Conservation (phyloP, 129 eudicot species). For the Gnaphalium uliginosum region DNA sequence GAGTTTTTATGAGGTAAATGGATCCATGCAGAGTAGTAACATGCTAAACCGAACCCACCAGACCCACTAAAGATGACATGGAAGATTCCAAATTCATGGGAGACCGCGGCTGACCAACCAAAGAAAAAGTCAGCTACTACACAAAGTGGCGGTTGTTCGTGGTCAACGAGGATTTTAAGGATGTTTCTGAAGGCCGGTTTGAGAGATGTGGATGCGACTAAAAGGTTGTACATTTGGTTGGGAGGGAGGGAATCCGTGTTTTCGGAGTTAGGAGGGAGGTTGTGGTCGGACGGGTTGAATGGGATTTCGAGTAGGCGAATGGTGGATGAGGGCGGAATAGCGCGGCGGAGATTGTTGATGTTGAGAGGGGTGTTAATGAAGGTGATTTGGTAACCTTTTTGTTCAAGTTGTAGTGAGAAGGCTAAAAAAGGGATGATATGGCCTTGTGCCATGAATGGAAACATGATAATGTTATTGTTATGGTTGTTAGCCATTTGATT, state of each 20-base stretch:
- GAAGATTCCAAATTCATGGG: slow-evolving; percentile 50
- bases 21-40: slow-evolving; percentile 60
- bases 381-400: slow-evolving; percentile 46
- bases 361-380: slow-evolving; percentile 71
- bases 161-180: slow-evolving; percentile 17
- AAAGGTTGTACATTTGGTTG: slow-evolving; percentile 36
- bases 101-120: slow-evolving; percentile 59
- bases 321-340: slow-evolving; percentile 49
- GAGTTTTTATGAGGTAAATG: slow-evolving; percentile 42
- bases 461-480: slow-evolving; percentile 43
- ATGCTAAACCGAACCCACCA: slow-evolving; percentile 65
- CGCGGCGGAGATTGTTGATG: slow-evolving; percentile 51
- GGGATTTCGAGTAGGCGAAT: slow-evolving; percentile 60
- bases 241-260: slow-evolving; percentile 57
- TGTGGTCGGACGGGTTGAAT: slow-evolving; percentile 55
- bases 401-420: slow-evolving; percentile 47
- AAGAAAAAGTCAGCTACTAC: slow-evolving; percentile 61
- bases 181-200: slow-evolving; percentile 36
- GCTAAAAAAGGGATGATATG: slow-evolving; percentile 73
- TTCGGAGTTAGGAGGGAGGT: slow-evolving; percentile 64
- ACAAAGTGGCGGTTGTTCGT: slow-evolving; percentile 42
- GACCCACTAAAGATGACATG: slow-evolving; percentile 48
- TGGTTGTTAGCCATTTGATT: slow-evolving; percentile 23
- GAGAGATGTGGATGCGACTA: slow-evolving; percentile 40
- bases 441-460: slow-evolving; percentile 89